A percentile compares a stretch with the other conserved stretches of the same genome.
Conservation (phyloP, 768 basidiomycete species). For the Gelatoporia subvermispora region DNA sequence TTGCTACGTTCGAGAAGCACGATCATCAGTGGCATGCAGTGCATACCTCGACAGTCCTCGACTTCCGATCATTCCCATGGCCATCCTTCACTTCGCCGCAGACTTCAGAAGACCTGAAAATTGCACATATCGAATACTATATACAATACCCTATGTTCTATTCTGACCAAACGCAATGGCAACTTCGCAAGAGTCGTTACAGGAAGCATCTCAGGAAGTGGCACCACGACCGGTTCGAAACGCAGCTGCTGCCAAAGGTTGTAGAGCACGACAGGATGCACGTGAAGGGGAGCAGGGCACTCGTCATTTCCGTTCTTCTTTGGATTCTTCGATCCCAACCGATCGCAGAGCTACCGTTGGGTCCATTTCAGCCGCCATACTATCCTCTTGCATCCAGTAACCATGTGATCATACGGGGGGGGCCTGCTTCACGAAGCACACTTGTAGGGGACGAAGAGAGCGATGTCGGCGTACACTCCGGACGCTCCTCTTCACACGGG, state of each 20-base stretch:
- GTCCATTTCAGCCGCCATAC: too few relatives aligned
- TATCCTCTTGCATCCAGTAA: too few relatives aligned
- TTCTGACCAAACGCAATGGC: constrained; percentile 46
- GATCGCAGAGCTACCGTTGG: too few relatives aligned
- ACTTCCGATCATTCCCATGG: constrained; percentile 73
- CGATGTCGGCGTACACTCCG: too few relatives aligned
- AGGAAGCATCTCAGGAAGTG: constrained; percentile 71
- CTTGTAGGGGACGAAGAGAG: too few relatives aligned
- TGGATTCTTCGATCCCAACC: too few relatives aligned
- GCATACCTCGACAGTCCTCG: constrained; percentile 34
- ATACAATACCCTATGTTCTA: constrained; percentile 54
- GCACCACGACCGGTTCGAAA: constrained; percentile 84
- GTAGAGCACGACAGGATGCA: constrained; percentile 45
- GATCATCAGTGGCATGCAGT: constrained; percentile 55
- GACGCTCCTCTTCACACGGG: too few relatives aligned
- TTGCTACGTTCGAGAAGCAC: constrained; percentile 53
- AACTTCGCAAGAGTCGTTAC: constrained; percentile 61
- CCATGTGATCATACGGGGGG: too few relatives aligned
- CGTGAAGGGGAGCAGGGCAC: too few relatives aligned
- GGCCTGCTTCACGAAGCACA: too few relatives aligned
- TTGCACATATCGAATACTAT: constrained; percentile 51
- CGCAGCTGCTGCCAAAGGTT: constrained; percentile 60
- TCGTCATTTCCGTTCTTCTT: too few relatives aligned
- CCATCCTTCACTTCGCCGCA: constrained; percentile 57
- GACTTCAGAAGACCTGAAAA: constrained; percentile 57